Conservation (phyloP, 257 asterid genomes). For the Leptodermis oblonga region DNA sequence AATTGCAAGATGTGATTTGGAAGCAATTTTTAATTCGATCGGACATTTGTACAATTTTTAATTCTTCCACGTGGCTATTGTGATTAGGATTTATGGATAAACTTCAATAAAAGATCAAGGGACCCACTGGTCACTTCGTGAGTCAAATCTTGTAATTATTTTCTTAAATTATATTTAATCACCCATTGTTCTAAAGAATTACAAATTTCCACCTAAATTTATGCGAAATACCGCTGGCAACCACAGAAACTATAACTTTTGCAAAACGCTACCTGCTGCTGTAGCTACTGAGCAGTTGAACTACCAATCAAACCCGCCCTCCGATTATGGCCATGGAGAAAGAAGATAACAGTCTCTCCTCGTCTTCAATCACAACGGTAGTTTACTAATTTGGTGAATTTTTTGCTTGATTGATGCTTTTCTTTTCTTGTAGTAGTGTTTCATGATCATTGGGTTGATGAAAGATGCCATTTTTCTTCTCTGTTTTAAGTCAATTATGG, state of each 20-base stretch:
- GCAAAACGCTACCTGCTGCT: background rate
- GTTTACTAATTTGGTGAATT: background rate
- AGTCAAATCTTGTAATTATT: background rate
- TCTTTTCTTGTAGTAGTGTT: background rate
- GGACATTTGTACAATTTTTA: too few relatives aligned
- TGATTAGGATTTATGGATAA: background rate
- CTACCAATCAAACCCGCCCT: too few relatives aligned
- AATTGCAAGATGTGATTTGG: background rate
- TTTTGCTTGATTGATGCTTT: background rate
- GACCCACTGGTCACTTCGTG: background rate
- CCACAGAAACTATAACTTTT: background rate
- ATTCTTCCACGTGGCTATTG: slow-evolving; percentile 5
- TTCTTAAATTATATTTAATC: background rate
- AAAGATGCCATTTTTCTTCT: background rate
- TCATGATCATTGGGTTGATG: background rate
- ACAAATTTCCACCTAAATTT: background rate
- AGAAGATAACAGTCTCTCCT: background rate
- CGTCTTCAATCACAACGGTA: slow-evolving; percentile 18
- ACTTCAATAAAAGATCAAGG: background rate
- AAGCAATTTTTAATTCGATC: too few relatives aligned
- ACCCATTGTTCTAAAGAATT: background rate
- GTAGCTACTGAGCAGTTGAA: too few relatives aligned
- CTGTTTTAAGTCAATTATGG: background rate
- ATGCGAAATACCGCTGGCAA: background rate
- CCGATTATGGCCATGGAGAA: slow-evolving; percentile 10